Evolutionary conservation across 164 flowering plant species (phyloP).

Genomic region (Dillenia turbinata): DNA sequence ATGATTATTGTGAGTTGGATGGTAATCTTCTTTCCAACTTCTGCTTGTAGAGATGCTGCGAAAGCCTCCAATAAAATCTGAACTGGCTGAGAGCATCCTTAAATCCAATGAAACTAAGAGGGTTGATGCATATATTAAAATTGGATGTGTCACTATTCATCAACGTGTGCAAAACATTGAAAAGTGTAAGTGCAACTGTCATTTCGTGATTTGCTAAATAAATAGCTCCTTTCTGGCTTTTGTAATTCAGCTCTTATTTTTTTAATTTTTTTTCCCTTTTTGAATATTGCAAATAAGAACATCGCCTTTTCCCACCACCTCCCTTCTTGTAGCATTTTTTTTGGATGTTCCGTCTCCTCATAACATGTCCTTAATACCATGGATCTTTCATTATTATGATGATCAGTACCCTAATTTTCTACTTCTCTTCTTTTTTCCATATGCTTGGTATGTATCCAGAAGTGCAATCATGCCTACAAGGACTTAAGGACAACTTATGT

Average conservation of each 20-base stretch:
- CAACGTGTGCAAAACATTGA: conserved; percentile 34
- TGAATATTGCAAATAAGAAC: not conserved
- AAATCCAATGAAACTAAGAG: conserved; percentile 45
- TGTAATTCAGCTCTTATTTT: not conserved
- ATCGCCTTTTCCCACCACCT: not conserved
- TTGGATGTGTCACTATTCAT: conserved; percentile 40
- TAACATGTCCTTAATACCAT: not conserved
- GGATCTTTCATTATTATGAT: not conserved
- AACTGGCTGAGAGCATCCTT: conserved; percentile 36
- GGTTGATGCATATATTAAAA: conserved; percentile 44
- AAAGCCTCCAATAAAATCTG: conserved; percentile 44
- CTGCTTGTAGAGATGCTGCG: conserved; percentile 38
- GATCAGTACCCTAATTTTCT: not conserved
- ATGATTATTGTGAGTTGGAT: not conserved
- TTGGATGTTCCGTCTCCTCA: not conserved
- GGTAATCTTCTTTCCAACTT: conserved; percentile 1
- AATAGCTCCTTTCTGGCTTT: not conserved
- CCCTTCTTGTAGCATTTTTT: not conserved
- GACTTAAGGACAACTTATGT: conserved; percentile 41
- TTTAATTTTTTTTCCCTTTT: not conserved
- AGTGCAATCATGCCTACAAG: conserved; percentile 49
- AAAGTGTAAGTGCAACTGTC: conserved; percentile 45
- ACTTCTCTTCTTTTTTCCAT: conserved; percentile 6
- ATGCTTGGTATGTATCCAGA: conserved; percentile 27
- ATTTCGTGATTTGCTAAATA: not conserved